These are phyloP conservation scores for Lipomyces spencermartinsiae DNA, from an alignment of 805 yeast species.

Conservation along the genomic window DNA sequence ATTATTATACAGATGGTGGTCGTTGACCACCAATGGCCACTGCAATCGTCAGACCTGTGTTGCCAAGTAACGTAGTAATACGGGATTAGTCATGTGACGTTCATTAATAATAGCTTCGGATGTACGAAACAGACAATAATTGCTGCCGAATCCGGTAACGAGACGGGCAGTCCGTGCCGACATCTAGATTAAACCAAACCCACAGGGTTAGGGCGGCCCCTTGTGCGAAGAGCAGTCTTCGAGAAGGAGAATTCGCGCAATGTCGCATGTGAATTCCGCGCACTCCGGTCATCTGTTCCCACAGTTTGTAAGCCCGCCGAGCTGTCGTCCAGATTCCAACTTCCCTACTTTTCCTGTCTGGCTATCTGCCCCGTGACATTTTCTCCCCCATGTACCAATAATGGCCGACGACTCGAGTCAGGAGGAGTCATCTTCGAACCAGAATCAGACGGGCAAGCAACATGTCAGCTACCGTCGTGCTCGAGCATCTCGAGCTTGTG, in stretches of 20 bases:
- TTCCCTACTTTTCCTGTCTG: not conserved
- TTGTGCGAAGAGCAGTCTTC: too few relatives aligned
- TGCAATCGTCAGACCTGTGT: not conserved
- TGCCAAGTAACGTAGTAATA: not conserved
- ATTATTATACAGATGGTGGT: not conserved
- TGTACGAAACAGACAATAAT: not conserved
- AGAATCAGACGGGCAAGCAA: conserved; percentile 16
- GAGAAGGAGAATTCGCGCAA: not conserved
- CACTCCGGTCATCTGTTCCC: not conserved
- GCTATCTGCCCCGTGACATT: not conserved
- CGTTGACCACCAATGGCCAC: not conserved
- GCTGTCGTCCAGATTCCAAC: not conserved
- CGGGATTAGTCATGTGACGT: not conserved
- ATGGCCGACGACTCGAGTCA: conserved; percentile 35
- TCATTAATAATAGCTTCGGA: not conserved
- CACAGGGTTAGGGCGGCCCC: too few relatives aligned
- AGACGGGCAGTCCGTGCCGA: too few relatives aligned
- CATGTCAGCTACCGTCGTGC: conserved; percentile 45
- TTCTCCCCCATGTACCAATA: not conserved
- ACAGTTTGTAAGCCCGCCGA: not conserved
- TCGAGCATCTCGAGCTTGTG: conserved; percentile 74
- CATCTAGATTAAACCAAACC: too few relatives aligned
- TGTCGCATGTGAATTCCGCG: not conserved
- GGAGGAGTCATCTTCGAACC: conserved; percentile 28
- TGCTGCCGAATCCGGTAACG: not conserved